phyloP scores from a whole-genome alignment of 495 filamentous ascomycete genomes.

The Articulospora tetracladia region DNA sequence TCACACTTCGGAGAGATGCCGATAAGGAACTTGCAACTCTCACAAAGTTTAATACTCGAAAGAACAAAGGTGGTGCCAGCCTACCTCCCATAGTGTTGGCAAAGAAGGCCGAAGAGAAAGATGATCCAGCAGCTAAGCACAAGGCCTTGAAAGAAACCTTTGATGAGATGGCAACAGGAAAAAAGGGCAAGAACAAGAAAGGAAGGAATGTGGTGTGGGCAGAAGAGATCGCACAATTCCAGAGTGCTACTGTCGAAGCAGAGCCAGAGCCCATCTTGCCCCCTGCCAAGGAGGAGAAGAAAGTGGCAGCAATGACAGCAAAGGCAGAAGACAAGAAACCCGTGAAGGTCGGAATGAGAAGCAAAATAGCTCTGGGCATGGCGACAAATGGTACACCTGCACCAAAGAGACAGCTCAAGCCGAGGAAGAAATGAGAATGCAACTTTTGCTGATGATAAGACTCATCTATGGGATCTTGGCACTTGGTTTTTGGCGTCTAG shows the following conservation, averaged over 20 bases:
- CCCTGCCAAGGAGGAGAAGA: conserved; percentile 9
- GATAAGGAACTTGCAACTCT: conserved; percentile 46
- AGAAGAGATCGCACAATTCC: conserved; percentile 24
- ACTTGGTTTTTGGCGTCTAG: background rate
- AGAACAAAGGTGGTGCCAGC: conserved; percentile 45
- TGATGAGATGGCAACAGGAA: conserved; percentile 17
- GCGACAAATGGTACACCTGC: conserved; percentile 25
- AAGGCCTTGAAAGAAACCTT: conserved; percentile 21
- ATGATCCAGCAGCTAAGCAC: conserved; percentile 20
- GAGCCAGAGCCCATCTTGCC: conserved; percentile 2
- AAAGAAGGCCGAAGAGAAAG: conserved; percentile 27
- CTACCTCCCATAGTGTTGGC: conserved; percentile 29
- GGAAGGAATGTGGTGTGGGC: conserved; percentile 25
- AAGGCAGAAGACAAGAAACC: conserved; percentile 19
- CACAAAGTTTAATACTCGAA: conserved; percentile 48
- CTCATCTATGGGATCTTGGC: background rate
- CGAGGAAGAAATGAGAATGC: background rate
- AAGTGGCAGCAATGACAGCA: background rate
- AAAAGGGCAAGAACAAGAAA: conserved; percentile 15
- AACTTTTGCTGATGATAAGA: background rate
- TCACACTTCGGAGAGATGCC: conserved; percentile 33
- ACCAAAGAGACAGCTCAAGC: conserved; percentile 18
- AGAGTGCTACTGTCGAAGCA: conserved; percentile 2
- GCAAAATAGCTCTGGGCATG: conserved; percentile 25
- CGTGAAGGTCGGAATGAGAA: conserved; percentile 23